Percentiles rank a stretch among this genome's conserved stretches.
Evolutionary conservation across 805 yeast species (phyloP).

Genomic region (Diddensiella transvaalensis): DNA sequence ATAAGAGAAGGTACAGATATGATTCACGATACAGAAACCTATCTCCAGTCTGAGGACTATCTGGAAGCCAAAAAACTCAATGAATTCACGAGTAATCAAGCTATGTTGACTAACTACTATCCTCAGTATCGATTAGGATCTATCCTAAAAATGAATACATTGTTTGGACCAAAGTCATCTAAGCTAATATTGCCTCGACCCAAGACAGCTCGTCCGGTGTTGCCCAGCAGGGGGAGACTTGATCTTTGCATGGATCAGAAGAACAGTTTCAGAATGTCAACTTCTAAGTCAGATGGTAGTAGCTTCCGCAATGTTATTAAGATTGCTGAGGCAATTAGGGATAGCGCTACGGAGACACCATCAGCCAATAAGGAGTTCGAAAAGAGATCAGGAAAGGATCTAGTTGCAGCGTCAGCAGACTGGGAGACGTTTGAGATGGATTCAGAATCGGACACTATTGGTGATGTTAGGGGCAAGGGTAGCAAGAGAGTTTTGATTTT

Average conservation of each 20-base stretch:
- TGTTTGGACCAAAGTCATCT: constrained; percentile 62
- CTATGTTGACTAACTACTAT: constrained; percentile 40
- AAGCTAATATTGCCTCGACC: constrained; percentile 54
- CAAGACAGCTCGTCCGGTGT: constrained; percentile 28
- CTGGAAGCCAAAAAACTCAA: constrained; percentile 24
- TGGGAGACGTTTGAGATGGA: constrained; percentile 59
- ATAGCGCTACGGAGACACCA: neutral
- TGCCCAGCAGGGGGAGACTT: constrained; percentile 55
- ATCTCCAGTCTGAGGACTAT: constrained; percentile 17
- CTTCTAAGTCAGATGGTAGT: neutral
- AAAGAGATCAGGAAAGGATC: constrained; percentile 26
- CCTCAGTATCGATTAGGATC: constrained; percentile 59
- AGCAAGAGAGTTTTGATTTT: neutral
- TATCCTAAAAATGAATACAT: constrained; percentile 59
- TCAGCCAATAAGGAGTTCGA: neutral
- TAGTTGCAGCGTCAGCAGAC: constrained; percentile 62
- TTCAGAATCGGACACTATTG: neutral
- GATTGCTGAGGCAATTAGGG: constrained; percentile 1
- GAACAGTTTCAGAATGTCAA: constrained; percentile 42
- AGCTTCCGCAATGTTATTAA: neutral
- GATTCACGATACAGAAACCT: constrained; percentile 17
- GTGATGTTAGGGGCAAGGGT: neutral
- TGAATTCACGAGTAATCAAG: constrained; percentile 18
- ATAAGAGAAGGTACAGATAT: neutral
- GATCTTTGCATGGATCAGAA: constrained; percentile 64